A percentile compares a stretch with the other conserved stretches of the same genome.
Evolutionary conservation across 345 rosid species (phyloP).

Genomic region (Populus euphratica): DNA sequence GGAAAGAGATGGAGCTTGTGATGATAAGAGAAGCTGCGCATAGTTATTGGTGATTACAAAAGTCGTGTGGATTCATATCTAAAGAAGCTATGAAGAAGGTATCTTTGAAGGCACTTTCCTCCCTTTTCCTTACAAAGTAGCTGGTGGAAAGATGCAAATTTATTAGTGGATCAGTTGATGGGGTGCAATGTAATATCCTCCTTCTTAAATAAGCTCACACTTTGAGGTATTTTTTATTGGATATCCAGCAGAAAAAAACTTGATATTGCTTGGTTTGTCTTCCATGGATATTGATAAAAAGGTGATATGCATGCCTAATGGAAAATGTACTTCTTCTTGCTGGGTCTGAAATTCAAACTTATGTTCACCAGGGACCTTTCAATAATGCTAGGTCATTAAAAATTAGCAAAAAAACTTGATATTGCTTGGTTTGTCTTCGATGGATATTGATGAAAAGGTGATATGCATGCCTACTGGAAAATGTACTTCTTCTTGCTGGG

Average conservation of each 20-base stretch:
- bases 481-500: neutral
- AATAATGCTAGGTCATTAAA: neutral
- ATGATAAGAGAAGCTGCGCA: neutral
- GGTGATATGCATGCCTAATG: neutral
- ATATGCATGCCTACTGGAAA: neutral
- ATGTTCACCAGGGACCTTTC: neutral
- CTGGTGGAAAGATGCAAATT: neutral
- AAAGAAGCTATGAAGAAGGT: neutral
- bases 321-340: neutral
- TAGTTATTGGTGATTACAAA: neutral
- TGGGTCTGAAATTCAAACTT: neutral
- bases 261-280: neutral
- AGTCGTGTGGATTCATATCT: neutral
- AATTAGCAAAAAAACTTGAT: neutral
- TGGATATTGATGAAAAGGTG: neutral
- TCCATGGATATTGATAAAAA: neutral
- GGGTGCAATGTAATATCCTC: neutral
- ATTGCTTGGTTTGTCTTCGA: neutral
- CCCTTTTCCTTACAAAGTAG: neutral
- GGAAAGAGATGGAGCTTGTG: neutral
- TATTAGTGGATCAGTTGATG: neutral
- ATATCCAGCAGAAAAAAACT: neutral
- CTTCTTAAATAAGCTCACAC: neutral
- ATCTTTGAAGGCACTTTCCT: neutral
- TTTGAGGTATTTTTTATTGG: neutral